Evolutionary conservation across 352 stramenopile species (phyloP).

Genomic region (Pythium plurisporium): DNA sequence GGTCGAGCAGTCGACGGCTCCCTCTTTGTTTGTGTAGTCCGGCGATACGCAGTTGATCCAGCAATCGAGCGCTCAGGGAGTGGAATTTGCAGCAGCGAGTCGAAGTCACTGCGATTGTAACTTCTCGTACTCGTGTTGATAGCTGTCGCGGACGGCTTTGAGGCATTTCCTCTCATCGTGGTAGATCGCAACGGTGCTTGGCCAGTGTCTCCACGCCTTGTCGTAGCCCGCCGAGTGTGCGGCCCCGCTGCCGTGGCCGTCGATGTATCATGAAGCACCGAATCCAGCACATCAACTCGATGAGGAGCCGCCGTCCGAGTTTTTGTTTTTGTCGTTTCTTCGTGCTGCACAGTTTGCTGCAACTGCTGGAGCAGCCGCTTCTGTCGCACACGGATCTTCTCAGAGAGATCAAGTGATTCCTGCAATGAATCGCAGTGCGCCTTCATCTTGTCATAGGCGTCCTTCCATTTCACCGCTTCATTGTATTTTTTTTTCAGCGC

Average conservation of each 20-base stretch:
- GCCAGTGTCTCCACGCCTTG: not conserved
- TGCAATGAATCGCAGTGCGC: slow-evolving; percentile 70
- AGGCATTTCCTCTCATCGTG: not conserved
- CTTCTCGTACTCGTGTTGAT: slow-evolving; percentile 19
- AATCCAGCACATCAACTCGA: slow-evolving; percentile 22
- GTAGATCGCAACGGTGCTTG: not conserved
- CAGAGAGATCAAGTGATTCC: slow-evolving; percentile 73
- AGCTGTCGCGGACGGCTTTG: not conserved
- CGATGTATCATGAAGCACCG: slow-evolving; percentile 15
- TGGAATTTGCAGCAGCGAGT: slow-evolving; percentile 20
- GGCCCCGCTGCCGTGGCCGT: not conserved
- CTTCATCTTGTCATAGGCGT: slow-evolving; percentile 68
- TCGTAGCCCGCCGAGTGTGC: not conserved
- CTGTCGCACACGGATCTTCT: slow-evolving; percentile 69
- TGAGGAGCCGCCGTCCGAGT: not conserved
- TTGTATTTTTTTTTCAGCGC: slow-evolving; percentile 43
- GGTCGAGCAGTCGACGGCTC: not conserved
- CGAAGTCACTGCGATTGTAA: slow-evolving; percentile 21
- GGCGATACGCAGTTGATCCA: slow-evolving; percentile 1
- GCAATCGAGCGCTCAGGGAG: slow-evolving; percentile 14
- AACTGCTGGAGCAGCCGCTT: slow-evolving; percentile 77
- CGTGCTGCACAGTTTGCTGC: slow-evolving; percentile 27
- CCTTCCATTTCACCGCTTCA: slow-evolving; percentile 43
- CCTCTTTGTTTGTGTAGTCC: not conserved
- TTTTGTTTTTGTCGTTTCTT: slow-evolving; percentile 3